Percentiles rank a stretch among this genome's conserved stretches.
These are phyloP conservation scores for Albophoma yamanashiensis DNA, from an alignment of 2,329 filamentous ascomycete genomes.

Conservation along the genomic window DNA sequence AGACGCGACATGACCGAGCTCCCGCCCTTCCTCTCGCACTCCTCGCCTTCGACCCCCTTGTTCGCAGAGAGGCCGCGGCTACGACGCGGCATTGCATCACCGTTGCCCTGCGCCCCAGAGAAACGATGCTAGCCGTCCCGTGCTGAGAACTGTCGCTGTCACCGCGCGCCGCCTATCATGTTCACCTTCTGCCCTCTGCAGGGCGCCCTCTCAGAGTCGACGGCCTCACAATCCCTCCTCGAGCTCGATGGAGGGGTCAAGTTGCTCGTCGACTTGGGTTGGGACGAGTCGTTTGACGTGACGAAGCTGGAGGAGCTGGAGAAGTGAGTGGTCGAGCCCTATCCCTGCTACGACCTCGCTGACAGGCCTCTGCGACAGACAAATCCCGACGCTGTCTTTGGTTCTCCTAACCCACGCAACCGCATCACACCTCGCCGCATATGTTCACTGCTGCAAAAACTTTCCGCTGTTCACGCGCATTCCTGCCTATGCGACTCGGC, in stretches of 20 bases:
- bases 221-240: slow-evolving; percentile 86
- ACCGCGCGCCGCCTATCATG: slow-evolving; percentile 44
- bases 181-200: slow-evolving; percentile 92
- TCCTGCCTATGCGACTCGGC: slow-evolving; percentile 86
- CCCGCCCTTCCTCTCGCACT: neutral
- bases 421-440: slow-evolving; percentile 81
- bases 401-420: slow-evolving; percentile 94
- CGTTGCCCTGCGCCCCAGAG: neutral
- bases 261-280: slow-evolving; percentile 86
- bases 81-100: neutral
- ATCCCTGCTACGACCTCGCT: neutral
- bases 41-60: neutral
- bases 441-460: slow-evolving; percentile 94
- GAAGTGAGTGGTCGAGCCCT: slow-evolving; percentile 46
- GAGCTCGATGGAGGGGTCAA: slow-evolving; percentile 97
- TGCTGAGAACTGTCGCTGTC: neutral
- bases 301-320: slow-evolving; percentile 79
- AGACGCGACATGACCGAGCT: neutral
- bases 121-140: neutral
- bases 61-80: neutral
- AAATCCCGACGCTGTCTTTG: slow-evolving; percentile 83
- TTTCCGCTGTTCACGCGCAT: slow-evolving; percentile 86
- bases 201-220: slow-evolving; percentile 78
- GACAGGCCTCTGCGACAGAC: slow-evolving; percentile 36
- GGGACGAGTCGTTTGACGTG: slow-evolving; percentile 85